Evolutionary conservation across 495 filamentous ascomycete species (phyloP).

Genomic region (Hypoxylon intermedium): DNA sequence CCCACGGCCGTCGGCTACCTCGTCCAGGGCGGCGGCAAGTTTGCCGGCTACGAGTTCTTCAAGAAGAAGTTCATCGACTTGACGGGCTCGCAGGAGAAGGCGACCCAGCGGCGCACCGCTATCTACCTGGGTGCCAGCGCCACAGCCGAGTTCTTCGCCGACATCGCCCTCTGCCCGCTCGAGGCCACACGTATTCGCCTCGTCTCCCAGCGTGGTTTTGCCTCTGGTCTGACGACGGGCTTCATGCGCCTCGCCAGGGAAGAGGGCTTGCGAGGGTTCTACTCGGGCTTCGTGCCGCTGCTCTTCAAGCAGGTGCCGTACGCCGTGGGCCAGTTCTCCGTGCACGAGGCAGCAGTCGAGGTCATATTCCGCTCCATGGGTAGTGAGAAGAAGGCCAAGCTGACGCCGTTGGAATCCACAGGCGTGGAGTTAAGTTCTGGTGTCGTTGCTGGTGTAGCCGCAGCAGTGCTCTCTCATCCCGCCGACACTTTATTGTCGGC

Average conservation of each 20-base stretch:
- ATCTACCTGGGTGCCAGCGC: constrained; percentile 78
- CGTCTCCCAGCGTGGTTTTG: constrained; percentile 75
- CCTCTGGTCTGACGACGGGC: constrained; percentile 67
- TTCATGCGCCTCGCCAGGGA: constrained; percentile 72
- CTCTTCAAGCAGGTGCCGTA: constrained; percentile 73
- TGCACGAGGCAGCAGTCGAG: constrained; percentile 47
- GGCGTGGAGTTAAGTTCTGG: constrained; percentile 81
- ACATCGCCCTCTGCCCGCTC: constrained; percentile 78
- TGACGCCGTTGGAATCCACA: constrained; percentile 60
- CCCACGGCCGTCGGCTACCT: constrained; percentile 82
- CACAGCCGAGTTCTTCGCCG: constrained; percentile 77
- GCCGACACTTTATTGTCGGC: constrained; percentile 90
- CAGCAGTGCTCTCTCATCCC: constrained; percentile 84
- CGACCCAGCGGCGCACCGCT: constrained; percentile 71
- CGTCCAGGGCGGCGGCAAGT: constrained; percentile 80
- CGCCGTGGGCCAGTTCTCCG: constrained; percentile 47
- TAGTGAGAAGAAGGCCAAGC: constrained; percentile 41
- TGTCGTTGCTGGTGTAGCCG: constrained; percentile 86
- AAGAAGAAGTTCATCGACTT: constrained; percentile 77
- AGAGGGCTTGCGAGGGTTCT: constrained; percentile 77
- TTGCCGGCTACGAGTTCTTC: constrained; percentile 81
- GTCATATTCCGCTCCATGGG: constrained; percentile 45
- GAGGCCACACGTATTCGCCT: constrained; percentile 81
- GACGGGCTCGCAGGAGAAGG: constrained; percentile 66
- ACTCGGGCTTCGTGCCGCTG: constrained; percentile 78